phyloP scores from a whole-genome alignment of 2,329 filamentous ascomycete species.

The Penicillium sp. region DNA sequence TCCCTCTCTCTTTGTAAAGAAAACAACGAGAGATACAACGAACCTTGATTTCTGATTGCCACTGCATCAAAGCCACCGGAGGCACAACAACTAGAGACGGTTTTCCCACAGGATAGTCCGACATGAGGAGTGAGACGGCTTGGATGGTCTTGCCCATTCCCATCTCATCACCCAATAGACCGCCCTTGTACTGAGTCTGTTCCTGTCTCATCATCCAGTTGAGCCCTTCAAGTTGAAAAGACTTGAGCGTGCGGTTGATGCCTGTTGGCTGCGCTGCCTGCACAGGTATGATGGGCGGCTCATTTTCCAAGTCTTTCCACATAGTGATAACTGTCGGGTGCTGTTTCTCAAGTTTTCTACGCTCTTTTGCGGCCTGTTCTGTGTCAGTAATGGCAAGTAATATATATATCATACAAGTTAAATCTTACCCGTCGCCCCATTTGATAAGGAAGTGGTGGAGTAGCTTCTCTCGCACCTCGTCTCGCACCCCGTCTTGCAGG shows the following conservation, averaged over 20 bases:
- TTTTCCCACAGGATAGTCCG: constrained; percentile 78
- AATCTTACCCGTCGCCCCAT: constrained; percentile 29
- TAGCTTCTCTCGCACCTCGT: neutral
- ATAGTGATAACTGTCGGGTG: constrained; percentile 79
- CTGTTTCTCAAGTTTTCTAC: constrained; percentile 64
- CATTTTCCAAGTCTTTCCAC: constrained; percentile 72
- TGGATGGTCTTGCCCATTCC: constrained; percentile 98
- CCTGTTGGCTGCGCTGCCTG: constrained; percentile 67
- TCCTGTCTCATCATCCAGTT: constrained; percentile 95
- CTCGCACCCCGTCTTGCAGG: too few species aligned
- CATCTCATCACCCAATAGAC: constrained; percentile 95
- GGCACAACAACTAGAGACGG: constrained; percentile 87
- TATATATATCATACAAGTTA: constrained; percentile 18
- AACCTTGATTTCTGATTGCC: constrained; percentile 74
- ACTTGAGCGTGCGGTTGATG: constrained; percentile 81
- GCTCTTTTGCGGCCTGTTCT: constrained; percentile 49
- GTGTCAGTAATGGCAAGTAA: constrained; percentile 17
- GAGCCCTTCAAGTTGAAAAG: constrained; percentile 88
- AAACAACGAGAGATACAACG: constrained; percentile 22
- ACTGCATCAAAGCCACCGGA: constrained; percentile 92
- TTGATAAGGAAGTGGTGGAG: constrained; percentile 14
- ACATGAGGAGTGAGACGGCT: constrained; percentile 97
- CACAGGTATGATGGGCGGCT: constrained; percentile 62
- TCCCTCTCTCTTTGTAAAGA: neutral
- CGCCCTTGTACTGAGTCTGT: constrained; percentile 76